These are phyloP conservation scores for Bodo saltans DNA, from an alignment of 78 protist species.

Conservation along the genomic window DNA sequence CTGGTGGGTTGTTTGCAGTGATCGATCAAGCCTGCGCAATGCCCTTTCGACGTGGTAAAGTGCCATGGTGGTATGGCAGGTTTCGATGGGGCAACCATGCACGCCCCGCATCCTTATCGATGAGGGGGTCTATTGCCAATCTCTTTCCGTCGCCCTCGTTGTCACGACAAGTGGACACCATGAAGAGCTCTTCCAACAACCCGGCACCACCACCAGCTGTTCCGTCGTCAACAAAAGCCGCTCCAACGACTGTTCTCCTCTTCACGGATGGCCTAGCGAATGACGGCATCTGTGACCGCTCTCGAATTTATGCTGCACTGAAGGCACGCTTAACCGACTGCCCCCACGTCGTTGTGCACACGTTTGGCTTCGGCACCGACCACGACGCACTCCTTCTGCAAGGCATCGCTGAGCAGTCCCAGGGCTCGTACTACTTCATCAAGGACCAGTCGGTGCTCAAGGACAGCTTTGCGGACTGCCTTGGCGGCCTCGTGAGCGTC, in stretches of 20 bases:
- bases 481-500: slow-evolving; percentile 57
- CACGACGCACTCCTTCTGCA: slow-evolving; percentile 38
- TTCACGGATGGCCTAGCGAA: slow-evolving; percentile 64
- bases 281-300: slow-evolving; percentile 15
- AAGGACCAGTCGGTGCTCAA: slow-evolving; percentile 11
- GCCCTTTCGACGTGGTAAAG: not conserved
- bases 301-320: slow-evolving; percentile 5
- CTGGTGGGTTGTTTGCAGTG: slow-evolving; percentile 48
- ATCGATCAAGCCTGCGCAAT: not conserved
- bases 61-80: no score
- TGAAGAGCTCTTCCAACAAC: no score
- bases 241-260: slow-evolving; percentile 24
- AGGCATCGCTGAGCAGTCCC: slow-evolving; percentile 23
- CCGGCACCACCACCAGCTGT: no score
- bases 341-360: not conserved
- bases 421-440: slow-evolving; percentile 52
- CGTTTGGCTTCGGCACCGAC: slow-evolving; percentile 47
- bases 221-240: no score
- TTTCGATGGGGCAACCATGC: no score
- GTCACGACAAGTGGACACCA: no score
- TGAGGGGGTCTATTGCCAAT: no score
- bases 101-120: no score
- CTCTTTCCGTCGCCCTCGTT: no score
- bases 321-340: not conserved
- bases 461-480: slow-evolving; percentile 43